Conservation (phyloP, 1,284 basidiomycete genomes). For the Phellopilus nigrolimitatus region DNA sequence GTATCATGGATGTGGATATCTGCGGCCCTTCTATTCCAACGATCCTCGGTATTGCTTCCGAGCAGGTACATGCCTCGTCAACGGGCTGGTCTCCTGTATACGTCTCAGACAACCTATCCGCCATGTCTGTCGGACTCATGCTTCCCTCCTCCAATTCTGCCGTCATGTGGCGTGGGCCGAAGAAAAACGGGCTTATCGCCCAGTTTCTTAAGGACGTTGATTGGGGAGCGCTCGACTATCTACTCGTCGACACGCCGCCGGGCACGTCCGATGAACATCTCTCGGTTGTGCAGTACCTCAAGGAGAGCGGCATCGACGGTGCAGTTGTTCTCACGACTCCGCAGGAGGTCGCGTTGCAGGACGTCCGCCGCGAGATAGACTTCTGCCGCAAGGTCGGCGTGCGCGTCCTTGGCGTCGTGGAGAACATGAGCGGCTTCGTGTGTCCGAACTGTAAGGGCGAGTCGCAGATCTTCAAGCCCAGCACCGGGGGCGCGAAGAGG, state of each 20-base stretch:
- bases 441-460: constrained; percentile 91
- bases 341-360: constrained; percentile 96
- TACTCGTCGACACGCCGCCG: constrained; percentile 96
- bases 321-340: constrained; percentile 97
- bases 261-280: constrained; percentile 98
- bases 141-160: constrained; percentile 86
- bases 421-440: constrained; percentile 99
- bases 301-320: constrained; percentile 94
- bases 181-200: constrained; percentile 98
- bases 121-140: constrained; percentile 99
- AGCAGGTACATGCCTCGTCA: constrained; percentile 89
- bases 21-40: constrained; percentile 98
- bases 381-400: constrained; percentile 96
- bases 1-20: constrained; percentile 98
- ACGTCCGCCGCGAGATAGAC: constrained; percentile 95
- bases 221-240: constrained; percentile 94
- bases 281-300: constrained; percentile 90
- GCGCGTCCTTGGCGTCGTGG: constrained; percentile 88
- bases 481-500: constrained; percentile 86
- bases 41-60: constrained; percentile 86
- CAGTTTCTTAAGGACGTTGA: constrained; percentile 99
- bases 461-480: constrained; percentile 95
- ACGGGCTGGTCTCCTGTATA: constrained; percentile 98
- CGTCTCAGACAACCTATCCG: constrained; percentile 91
- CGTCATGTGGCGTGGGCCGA: constrained; percentile 98